Base-by-base conservation (phyloP, 345 rosid genomes). In the Corchorus capsularis region DNA sequence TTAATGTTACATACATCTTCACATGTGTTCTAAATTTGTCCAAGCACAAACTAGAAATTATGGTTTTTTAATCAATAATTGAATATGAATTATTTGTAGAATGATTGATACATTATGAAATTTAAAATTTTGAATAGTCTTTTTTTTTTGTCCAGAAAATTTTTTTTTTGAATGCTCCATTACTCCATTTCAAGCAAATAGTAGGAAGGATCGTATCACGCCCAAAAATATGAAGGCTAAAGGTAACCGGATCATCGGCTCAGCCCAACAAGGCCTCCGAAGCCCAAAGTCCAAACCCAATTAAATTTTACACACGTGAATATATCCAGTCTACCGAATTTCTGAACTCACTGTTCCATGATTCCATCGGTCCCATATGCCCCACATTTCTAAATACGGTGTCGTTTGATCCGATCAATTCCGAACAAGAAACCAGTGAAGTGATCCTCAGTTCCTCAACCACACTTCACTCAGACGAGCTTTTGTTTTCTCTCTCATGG, bases 401-500 rank as follows among this genome's bases (percentile, higher is more conserved):
- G 73, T 11, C 73, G 73, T 2, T 53, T 17, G 17, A 0, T 8
- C 10, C 14, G 47, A 34, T 3, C 34, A 47, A 17, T 34, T 32
- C 45, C 43, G 27, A n/a, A 63, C 14, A 49, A 2, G 14, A 0
- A 4, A 37, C 6, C 49, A 3, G 34, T 16, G 13, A 19, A 9
- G 16, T 59, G 63, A 59, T 16, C 10, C 22, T 57, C 27, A 17
- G 34, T 2, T 10, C 43, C 66, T 54, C 32, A 52, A 69, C 53
- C 63, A 5, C 9, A 39, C 22, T 52, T 68, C 60, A 39, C 63
- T 20, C 50, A 22, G 55, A 32, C 20, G 34, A 19, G 35, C 63
- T 67, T 47, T 6, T 39, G 43, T 39, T 22, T 50, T 27, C 27
- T 34, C 16, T 32, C 27, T 19, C 70, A 90, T 87, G 92, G 89